A percentile compares a stretch with the other conserved stretches of the same genome.
phyloP scores from a whole-genome alignment of 805 yeast genomes.

The Zygosaccharomyces bailii region DNA sequence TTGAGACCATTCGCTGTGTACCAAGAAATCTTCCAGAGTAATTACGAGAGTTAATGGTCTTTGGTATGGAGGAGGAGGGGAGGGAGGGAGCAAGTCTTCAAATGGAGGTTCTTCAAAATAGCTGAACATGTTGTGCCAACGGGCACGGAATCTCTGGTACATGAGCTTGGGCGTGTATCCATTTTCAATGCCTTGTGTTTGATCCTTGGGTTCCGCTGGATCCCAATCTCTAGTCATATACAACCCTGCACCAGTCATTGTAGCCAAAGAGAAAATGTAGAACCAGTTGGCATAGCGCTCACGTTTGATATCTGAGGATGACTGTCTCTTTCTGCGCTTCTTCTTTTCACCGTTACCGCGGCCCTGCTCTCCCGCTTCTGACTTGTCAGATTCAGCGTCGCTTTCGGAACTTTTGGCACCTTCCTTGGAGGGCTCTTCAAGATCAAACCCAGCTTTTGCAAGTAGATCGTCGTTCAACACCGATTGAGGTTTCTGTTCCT shows the following conservation, averaged over 20 bases:
- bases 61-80: constrained; percentile 85
- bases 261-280: constrained; percentile 52
- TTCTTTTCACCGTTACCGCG: constrained; percentile 21
- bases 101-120: constrained; percentile 92
- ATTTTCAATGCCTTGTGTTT: constrained; percentile 50
- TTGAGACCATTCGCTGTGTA: constrained; percentile 90
- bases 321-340: constrained; percentile 54
- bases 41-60: constrained; percentile 89
- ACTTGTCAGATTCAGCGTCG: constrained; percentile 22
- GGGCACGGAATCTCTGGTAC: constrained; percentile 63
- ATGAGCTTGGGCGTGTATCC: constrained; percentile 67
- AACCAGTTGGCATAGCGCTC: constrained; percentile 76
- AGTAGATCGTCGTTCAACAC: constrained; percentile 78
- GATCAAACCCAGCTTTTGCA: constrained; percentile 79
- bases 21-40: constrained; percentile 82
- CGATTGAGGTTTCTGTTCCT: constrained; percentile 39
- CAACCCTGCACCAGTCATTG: constrained; percentile 50
- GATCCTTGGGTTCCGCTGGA: constrained; percentile 62
- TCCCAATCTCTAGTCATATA: constrained; percentile 87
- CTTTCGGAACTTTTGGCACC: constrained; percentile 16
- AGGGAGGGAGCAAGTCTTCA: constrained; percentile 88
- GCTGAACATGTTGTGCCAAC: constrained; percentile 72
- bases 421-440: constrained; percentile 36
- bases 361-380: constrained; percentile 13
- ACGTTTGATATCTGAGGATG: constrained; percentile 75